These are phyloP conservation scores for Pyrenophora tritici-repentis DNA, from an alignment of 2,329 filamentous ascomycete species.

Conservation along the genomic window DNA sequence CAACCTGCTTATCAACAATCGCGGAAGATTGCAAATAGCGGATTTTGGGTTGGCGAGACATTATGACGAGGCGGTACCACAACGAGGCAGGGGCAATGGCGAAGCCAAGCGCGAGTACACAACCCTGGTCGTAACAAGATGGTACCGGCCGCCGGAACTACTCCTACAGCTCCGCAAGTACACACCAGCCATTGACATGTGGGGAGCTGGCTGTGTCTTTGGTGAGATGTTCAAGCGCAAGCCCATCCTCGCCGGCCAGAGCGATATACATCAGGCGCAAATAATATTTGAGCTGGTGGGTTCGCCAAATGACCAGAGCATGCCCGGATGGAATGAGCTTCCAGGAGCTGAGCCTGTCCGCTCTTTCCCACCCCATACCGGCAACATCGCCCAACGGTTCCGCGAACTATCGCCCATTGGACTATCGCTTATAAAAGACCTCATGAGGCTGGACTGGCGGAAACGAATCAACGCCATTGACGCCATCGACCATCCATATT, in stretches of 20 bases:
- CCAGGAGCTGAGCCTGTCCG: slow-evolving; percentile 79
- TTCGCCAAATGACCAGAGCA: slow-evolving; percentile 83
- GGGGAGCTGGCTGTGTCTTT: slow-evolving; percentile 99
- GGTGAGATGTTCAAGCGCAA: slow-evolving; percentile 96
- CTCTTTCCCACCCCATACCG: slow-evolving; percentile 62
- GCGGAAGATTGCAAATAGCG: slow-evolving; percentile 90
- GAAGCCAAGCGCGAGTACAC: slow-evolving; percentile 91
- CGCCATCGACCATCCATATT: slow-evolving; percentile 90
- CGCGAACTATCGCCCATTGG: slow-evolving; percentile 74
- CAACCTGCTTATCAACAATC: slow-evolving; percentile 94
- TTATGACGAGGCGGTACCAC: slow-evolving; percentile 83
- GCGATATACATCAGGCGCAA: slow-evolving; percentile 85
- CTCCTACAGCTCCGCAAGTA: slow-evolving; percentile 86
- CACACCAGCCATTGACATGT: slow-evolving; percentile 97
- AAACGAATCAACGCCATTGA: slow-evolving; percentile 91
- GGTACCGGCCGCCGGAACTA: slow-evolving; percentile 95
- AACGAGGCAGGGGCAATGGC: slow-evolving; percentile 77
- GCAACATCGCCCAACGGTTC: slow-evolving; percentile 76
- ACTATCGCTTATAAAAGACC: slow-evolving; percentile 77
- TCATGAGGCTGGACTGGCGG: slow-evolving; percentile 87
- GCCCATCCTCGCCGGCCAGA: slow-evolving; percentile 88
- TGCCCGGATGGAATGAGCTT: slow-evolving; percentile 87
- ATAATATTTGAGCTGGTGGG: slow-evolving; percentile 94
- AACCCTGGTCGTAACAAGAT: slow-evolving; percentile 92
- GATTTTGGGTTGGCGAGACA: slow-evolving; percentile 95